phyloP scores from a whole-genome alignment of 2,329 filamentous ascomycete species.

The Penicillium sclerotiorum region DNA sequence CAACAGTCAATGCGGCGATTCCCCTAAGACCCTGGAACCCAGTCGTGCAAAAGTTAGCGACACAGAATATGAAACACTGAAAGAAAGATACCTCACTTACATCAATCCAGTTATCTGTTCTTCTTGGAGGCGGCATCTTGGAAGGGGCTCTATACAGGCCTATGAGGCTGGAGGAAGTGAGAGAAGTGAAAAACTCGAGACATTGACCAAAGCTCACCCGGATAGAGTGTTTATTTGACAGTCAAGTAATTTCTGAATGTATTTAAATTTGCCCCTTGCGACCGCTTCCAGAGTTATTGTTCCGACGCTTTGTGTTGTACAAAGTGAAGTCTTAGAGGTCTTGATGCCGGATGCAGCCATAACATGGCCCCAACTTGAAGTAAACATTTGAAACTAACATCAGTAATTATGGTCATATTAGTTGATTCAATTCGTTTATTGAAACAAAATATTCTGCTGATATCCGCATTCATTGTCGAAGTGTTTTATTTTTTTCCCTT shows the following conservation, averaged over 20 bases:
- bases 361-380: background rate
- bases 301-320: background rate
- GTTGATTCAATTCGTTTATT: too few relatives aligned
- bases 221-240: too few relatives aligned
- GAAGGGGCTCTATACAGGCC: too few relatives aligned
- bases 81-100: background rate
- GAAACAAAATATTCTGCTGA: too few relatives aligned
- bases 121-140: conserved; percentile 2
- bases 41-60: background rate
- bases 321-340: background rate
- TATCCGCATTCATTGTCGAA: too few relatives aligned
- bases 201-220: too few relatives aligned
- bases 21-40: conserved; percentile 44
- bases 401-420: too few relatives aligned
- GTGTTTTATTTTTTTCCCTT: too few relatives aligned
- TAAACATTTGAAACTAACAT: background rate
- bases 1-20: conserved; percentile 46
- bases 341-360: background rate
- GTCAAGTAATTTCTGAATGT: background rate
- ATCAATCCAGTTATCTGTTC: conserved; percentile 15
- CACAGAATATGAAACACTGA: background rate
- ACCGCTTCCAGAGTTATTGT: background rate
- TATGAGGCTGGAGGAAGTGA: too few relatives aligned
- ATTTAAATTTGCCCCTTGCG: too few relatives aligned
- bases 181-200: too few relatives aligned